Conservation (phyloP, 2,329 filamentous ascomycete genomes). For the Trichoderma sp. region DNA sequence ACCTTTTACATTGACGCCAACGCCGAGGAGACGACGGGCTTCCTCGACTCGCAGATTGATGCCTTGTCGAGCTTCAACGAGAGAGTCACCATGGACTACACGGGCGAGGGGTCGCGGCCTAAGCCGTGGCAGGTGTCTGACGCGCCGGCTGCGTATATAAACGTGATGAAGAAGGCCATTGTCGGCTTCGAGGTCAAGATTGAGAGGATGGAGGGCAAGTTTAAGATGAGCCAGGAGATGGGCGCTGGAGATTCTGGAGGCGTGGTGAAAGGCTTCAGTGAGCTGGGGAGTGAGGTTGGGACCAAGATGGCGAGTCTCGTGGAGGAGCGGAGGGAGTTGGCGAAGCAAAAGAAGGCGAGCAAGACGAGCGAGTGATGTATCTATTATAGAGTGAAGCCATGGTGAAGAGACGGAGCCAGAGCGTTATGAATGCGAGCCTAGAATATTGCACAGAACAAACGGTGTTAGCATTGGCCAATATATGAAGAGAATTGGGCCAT, state of each 20-base stretch:
- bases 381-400: background rate
- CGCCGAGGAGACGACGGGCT: conserved; percentile 48
- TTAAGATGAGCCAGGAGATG: conserved; percentile 69
- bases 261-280: conserved; percentile 58
- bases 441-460: background rate
- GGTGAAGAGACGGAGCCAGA: background rate
- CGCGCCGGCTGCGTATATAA: conserved; percentile 58
- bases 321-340: conserved; percentile 37
- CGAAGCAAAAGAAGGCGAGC: conserved; percentile 27
- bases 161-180: conserved; percentile 60
- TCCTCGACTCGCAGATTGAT: conserved; percentile 54
- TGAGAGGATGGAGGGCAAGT: conserved; percentile 60
- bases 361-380: background rate
- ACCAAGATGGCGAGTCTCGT: conserved; percentile 41
- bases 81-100: conserved; percentile 59
- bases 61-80: conserved; percentile 58
- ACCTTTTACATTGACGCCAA: conserved; percentile 56
- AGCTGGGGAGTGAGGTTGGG: conserved; percentile 38
- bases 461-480: background rate
- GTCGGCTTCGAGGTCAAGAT: conserved; percentile 64
- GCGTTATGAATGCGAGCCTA: background rate
- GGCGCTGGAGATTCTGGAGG: conserved; percentile 55
- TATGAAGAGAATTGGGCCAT: background rate
- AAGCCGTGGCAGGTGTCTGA: conserved; percentile 59
- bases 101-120: conserved; percentile 36